Evolutionary conservation across 148 eudicot species (phyloP), one percentile per base, ranked within the genome.

Genomic region (Chenopodium berlandieri): DNA sequence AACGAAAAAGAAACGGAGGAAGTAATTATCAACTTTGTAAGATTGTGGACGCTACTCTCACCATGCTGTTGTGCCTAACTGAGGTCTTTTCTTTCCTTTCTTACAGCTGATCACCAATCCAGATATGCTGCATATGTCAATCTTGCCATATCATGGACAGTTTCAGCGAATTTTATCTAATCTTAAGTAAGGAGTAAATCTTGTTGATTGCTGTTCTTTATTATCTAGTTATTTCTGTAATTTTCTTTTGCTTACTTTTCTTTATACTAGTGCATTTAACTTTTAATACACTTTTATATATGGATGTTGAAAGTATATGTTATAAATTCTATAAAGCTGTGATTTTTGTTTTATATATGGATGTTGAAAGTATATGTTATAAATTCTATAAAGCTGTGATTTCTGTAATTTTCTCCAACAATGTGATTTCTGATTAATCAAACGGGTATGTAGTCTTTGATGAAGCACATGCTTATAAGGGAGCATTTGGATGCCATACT

Each of bases 61-160:
- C 78, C 54, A 20, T 52, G 34, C 27, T 78, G 67, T 69, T 80
- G 52, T 44, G 78, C 27, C 31, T 69, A 64, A 79, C 16, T 58
- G 60, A 48, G 73, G 20, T 65, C 83, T 81, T 27, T 84, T 82
- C 25, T 86, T 37, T 60, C 58, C 80, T 82, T 83, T 70, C 80
- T 52, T 91, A 90, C 94, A 96, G 99, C 84, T 96, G 87, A 96
- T 96, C 86, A 94, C 99, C 32, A 96, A 96, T 90, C 99, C 99
- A 76, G 99, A 96, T 85, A 92, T 92, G 95, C 81, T 96, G 76
- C 99, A 96, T 81, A 79, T 94, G 83, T 96, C 99, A 76, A 91
- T 96, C 85, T 91, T 96, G 87, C 99, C 99, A 52, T 91, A 79
- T 81, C 99, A 96, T 89, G 80, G 86, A 72, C 90, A 88, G 54